Evolutionary conservation across 495 filamentous ascomycete genomes (phyloP), one percentile per base, ranked within the genome.

Genomic region (Cairneyella variabilis): DNA sequence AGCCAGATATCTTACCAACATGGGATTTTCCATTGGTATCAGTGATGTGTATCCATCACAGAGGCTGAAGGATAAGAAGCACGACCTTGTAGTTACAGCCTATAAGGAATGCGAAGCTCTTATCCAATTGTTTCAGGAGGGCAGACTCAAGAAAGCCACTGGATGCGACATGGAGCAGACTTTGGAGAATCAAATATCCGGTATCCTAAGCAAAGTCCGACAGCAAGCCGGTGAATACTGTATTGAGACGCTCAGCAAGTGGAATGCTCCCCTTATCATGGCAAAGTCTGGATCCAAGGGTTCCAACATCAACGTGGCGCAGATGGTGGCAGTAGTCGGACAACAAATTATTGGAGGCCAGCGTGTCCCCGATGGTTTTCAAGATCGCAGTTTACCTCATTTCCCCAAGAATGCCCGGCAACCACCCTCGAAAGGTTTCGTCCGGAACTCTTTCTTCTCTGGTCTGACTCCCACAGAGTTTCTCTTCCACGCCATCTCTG

Each of bases 241-340:
- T 80, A 91, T 96, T 64, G 78, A 77, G 12, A 89, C 91, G 46
- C 76, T 98, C 48, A 93, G 89, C 72, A 87, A 83, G 54, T 90
- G 90, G 73, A 98, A 98, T 63, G 85, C 93, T 2, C 91, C 93
- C 9, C 73, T 97, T 61, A 86, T 96, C 73, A 98, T 98, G 93
- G 93, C 93, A 41, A 95, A 87, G 39, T 96, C 89, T 8, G 93
- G 93, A 27, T 96, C 93, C 32, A 98, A 98, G 70, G 81, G 93
- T 62, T 96, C 90, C 2, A 86, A 85, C 64, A 96, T 97, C 77
- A 98, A 98, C 74, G 93, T 98, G 43, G 92, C 95, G 21, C 93
- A 98, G 73, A 98, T 98, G 93, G 85, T 97, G 66, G 91, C 95
- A 28, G 85, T 90, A 57, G 93, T 98, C 59, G 93, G 93, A 53